Conservation (phyloP, 345 rosid species). For the Acer yangbiense region DNA sequence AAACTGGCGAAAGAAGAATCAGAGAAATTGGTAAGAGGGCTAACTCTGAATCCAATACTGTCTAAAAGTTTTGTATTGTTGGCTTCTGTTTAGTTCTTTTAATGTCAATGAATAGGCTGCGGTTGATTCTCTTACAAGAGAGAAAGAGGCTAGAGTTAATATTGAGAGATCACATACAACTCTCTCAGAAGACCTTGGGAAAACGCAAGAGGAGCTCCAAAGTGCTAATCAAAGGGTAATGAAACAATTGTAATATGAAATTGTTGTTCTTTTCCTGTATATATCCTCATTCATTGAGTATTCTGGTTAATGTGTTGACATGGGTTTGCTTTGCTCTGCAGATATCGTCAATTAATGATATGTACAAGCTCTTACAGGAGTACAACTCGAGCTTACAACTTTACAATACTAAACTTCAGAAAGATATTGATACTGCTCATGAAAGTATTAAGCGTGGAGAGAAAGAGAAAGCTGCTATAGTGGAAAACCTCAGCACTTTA, state of each 20-base stretch:
- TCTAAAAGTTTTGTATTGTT: neutral
- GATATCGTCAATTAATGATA: conserved; percentile 89
- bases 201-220: conserved; percentile 83
- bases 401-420: conserved; percentile 90
- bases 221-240: conserved; percentile 93
- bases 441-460: conserved; percentile 80
- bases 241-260: conserved; percentile 17
- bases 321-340: conserved; percentile 35
- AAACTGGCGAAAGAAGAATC: conserved; percentile 83
- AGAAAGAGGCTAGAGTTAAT: conserved; percentile 70
- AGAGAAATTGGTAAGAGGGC: conserved; percentile 70
- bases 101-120: conserved; percentile 53
- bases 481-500: conserved; percentile 70
- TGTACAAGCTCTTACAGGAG: conserved; percentile 95
- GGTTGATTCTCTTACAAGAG: conserved; percentile 70
- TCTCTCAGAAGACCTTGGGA: conserved; percentile 77
- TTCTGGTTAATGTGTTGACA: conserved; percentile 4
- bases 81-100: conserved; percentile 15
- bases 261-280: neutral
- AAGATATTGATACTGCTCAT: conserved; percentile 82
- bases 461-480: conserved; percentile 76
- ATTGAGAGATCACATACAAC: conserved; percentile 73
- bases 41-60: conserved; percentile 3
- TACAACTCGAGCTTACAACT: conserved; percentile 94
- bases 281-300: conserved; percentile 9